Evolutionary conservation across 1,284 basidiomycete species (phyloP), one percentile per base, ranked within the genome.

Genomic region (Inonotus hispidus): DNA sequence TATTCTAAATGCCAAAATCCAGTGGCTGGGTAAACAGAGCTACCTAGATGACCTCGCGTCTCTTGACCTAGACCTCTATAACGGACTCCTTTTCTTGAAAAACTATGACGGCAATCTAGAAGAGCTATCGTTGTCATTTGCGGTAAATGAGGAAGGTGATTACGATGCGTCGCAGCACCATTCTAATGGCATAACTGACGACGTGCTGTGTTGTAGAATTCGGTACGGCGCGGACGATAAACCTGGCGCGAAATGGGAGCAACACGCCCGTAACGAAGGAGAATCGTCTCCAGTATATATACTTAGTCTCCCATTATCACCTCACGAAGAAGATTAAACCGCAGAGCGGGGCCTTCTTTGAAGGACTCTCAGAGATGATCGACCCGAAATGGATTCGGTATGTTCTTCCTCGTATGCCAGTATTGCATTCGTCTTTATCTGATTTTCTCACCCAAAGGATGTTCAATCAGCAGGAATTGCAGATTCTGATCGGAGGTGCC

Each of bases 391-490:
- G 93, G 93, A 78, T 97, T 32, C 80, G 87, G 89, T 89, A 50
- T 41, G 81, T 74, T 53, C 53, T 19, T 50, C 41, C 38, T n/a
- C 19, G 21, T 25, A 27, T 45, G 14, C 41, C 25, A n/a, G n/a
- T n/a, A n/a, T n/a, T 53, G 50, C 10, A 19, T 59, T 41, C 14
- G 45, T 19, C 53, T 41, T 62, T 68, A 37, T 65, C 35, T 56
- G 35, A 50, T 63, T n/a, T 56, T 27, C 32, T 35, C 67, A 16
- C 47, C 23, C 27, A 8, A 57, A 90, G 92, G 47, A 95, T 97
- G 92, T 98, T 97, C 75, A 94, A 96, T 71, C 93, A 95, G 69
- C 88, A 91, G 69, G 95, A 97, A 72, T 77, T 96, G 1, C 92
- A 92, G 67, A 88, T 92, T 62, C 76, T 95, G 0, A 79, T 96